Conservation (phyloP, 2,329 filamentous ascomycete species). For the Fusarium sp. region DNA sequence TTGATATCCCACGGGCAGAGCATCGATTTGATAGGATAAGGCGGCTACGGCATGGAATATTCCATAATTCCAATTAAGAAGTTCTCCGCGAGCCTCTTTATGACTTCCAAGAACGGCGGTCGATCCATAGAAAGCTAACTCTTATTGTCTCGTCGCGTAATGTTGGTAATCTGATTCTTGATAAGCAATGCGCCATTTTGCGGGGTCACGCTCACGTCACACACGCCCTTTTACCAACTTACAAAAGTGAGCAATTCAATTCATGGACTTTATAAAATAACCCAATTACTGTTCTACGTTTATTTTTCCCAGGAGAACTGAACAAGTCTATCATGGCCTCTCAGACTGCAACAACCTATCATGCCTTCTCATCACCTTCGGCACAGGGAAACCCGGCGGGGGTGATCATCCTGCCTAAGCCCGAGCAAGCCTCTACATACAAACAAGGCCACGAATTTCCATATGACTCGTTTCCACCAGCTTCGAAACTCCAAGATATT, state of each 20-base stretch:
- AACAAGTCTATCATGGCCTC: not conserved
- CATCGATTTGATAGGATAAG: no score
- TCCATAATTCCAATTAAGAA: no score
- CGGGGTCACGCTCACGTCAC: not conserved
- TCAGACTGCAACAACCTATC: not conserved
- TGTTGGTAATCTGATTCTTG: not conserved
- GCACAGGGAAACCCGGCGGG: conserved; percentile 16
- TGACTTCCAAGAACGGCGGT: no score
- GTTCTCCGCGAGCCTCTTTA: no score
- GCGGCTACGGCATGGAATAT: no score
- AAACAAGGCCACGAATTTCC: not conserved
- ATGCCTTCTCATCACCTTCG: conserved; percentile 5
- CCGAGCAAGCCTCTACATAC: rapidly evolving
- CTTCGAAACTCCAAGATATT: not conserved
- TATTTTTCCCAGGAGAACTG: not conserved
- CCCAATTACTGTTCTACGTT: not conserved
- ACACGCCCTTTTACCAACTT: not conserved
- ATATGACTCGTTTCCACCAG: not conserved
- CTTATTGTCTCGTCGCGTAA: no score
- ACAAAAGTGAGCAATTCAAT: not conserved
- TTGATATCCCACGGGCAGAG: no score
- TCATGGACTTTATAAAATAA: no score
- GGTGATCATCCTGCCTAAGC: not conserved
- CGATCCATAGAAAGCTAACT: no score
- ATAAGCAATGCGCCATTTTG: not conserved